phyloP scores from a whole-genome alignment of 192 early-diverging fungal species.

The Coemansia sp. region DNA sequence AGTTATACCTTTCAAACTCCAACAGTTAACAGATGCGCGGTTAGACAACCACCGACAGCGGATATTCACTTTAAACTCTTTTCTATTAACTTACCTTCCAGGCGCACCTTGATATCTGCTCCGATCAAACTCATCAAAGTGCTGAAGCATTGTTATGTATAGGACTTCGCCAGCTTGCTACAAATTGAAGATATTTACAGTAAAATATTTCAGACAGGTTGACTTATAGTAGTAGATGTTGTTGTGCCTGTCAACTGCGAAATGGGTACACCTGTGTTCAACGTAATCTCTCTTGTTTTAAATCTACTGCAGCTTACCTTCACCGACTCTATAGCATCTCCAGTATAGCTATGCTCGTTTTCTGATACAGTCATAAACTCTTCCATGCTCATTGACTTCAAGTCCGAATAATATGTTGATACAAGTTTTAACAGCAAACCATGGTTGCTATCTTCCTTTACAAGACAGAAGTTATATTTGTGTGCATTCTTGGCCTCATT shows the following conservation, averaged over 20 bases:
- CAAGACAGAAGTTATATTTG: constrained; percentile 22
- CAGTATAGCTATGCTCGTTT: constrained; percentile 10
- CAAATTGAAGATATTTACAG: constrained; percentile 3
- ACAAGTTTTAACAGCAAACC: constrained; percentile 19
- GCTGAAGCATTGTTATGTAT: constrained; percentile 28
- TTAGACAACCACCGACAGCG: not conserved
- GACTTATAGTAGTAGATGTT: not conserved
- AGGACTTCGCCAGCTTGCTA: constrained; percentile 48
- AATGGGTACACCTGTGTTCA: not conserved
- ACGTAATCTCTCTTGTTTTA: too few species aligned
- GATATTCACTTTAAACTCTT: not conserved
- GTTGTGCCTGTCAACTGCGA: too few species aligned
- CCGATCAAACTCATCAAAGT: constrained; percentile 33
- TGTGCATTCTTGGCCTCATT: not conserved
- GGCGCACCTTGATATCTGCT: constrained; percentile 9
- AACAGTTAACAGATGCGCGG: too few species aligned
- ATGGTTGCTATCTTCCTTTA: not conserved
- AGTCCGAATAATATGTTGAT: not conserved
- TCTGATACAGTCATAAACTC: constrained; percentile 19
- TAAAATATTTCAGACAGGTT: not conserved
- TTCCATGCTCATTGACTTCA: constrained; percentile 9
- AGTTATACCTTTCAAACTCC: too few species aligned
- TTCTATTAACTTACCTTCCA: not conserved
- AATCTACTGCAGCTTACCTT: constrained; percentile 23
- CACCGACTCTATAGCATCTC: constrained; percentile 16